These are phyloP conservation scores for Aphanomyces cochlioides DNA, from an alignment of 352 stramenopile genomes.

Conservation along the genomic window DNA sequence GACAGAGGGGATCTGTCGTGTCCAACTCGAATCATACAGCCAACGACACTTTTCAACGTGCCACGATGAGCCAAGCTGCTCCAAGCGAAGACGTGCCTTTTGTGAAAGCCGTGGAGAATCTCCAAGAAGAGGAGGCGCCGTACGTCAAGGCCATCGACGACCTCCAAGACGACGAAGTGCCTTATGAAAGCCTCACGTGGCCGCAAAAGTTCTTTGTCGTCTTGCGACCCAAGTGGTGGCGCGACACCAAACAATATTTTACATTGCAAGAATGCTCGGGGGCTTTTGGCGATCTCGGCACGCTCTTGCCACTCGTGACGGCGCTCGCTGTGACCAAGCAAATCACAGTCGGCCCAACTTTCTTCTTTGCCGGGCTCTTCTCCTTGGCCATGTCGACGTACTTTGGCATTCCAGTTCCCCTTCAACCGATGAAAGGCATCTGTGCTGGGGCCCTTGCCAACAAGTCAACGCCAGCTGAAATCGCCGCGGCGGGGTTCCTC, in stretches of 20 bases:
- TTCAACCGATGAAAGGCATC: constrained; percentile 96
- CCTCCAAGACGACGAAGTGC: neutral
- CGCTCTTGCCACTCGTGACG: constrained; percentile 92
- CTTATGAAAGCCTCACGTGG: constrained; percentile 38
- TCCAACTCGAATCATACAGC: no score
- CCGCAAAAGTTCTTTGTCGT: constrained; percentile 54
- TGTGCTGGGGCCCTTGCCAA: constrained; percentile 88
- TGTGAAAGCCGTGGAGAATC: no score
- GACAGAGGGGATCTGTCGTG: no score
- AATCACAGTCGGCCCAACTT: constrained; percentile 83
- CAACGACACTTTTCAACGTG: no score
- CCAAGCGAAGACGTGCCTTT: no score
- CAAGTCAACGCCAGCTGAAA: constrained; percentile 64
- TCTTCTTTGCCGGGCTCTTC: constrained; percentile 90
- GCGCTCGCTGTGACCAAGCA: constrained; percentile 74
- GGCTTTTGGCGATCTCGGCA: constrained; percentile 91
- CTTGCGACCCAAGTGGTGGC: constrained; percentile 48
- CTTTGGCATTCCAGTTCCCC: constrained; percentile 91
- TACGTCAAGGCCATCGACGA: no score
- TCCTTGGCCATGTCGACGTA: constrained; percentile 79
- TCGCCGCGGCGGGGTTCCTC: constrained; percentile 84
- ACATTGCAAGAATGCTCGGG: constrained; percentile 82
- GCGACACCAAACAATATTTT: constrained; percentile 62
- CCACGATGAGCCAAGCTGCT: no score
- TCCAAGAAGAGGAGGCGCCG: no score